Evolutionary conservation across 768 basidiomycete genomes (phyloP), one percentile per base, ranked within the genome.

Genomic region (Auriscalpium orientale): DNA sequence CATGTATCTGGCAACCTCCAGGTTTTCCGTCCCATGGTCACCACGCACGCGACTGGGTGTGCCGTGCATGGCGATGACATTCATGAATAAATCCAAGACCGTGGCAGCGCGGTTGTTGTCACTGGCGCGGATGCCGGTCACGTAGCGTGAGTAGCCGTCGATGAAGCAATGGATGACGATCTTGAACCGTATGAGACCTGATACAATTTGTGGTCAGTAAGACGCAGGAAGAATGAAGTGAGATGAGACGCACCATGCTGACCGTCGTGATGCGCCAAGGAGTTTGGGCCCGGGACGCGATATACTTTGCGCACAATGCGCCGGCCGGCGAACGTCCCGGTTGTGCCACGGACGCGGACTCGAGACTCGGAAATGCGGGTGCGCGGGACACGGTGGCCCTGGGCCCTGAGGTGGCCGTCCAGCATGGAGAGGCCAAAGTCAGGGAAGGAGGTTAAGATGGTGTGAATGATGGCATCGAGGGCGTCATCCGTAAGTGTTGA

Each of bases 141-240:
- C 56, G n/a, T 60, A 44, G 2, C 65, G 62, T 2, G 63, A 59
- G 21, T 58, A 55, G 12, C 70, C 68, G 56, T 71, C 70, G 12
- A 71, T 58, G 28, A 67, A 65, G 2, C 55, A 54, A 50, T 71
- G 70, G 8, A 62, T 68, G 28, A 71, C 68, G n/a, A 69, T 61
- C 36, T 67, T 67, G 53, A 54, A 69, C 8, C 55, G 51, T n/a
- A 68, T 68, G 10, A 70, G 58, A 54, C 65, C 63, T 60, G 40
- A 12, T 1, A 21, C 20, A 51, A 5, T 43, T 4, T 43, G 13
- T 2, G 34, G 15, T 28, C 35, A 21, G 36, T 49, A 46, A n/a
- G 35, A 16, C 18, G 2, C 37, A 49, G 6, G n/a, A 43, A 56
- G 55, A 22, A 38, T 22, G 33, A 57, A 38, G n/a, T n/a, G 15